Evolutionary conservation across 2,329 filamentous ascomycete genomes (phyloP).

Genomic region (Dactylella cylindrospora): DNA sequence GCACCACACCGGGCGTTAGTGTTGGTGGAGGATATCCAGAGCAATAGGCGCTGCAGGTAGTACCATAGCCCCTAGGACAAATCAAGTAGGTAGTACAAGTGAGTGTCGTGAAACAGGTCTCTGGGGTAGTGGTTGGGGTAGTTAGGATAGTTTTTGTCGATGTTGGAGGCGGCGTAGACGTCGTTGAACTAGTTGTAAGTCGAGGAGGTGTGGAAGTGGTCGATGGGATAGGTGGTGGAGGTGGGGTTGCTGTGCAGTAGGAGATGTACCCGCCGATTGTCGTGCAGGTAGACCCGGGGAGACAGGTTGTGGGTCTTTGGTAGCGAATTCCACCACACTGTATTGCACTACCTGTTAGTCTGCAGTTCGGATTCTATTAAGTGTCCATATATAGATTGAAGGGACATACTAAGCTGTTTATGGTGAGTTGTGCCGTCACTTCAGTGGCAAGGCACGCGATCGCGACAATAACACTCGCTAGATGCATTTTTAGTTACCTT

Average conservation of each 20-base stretch:
- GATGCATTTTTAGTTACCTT: too few relatives aligned
- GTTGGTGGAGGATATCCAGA: conserved; percentile 12
- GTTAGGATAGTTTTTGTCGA: not conserved
- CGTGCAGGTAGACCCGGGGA: conserved; percentile 12
- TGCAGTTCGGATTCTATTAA: too few relatives aligned
- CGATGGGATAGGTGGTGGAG: too few relatives aligned
- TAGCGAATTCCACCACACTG: conserved; percentile 21
- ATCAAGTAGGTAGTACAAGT: conserved; percentile 21
- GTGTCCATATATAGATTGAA: too few relatives aligned
- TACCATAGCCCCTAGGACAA: conserved; percentile 9
- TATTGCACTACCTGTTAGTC: too few relatives aligned
- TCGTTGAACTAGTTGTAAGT: too few relatives aligned
- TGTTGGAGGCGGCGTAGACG: not conserved
- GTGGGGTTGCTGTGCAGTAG: too few relatives aligned
- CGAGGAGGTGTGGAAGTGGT: too few relatives aligned
- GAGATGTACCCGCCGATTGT: conserved; percentile 6
- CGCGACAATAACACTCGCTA: too few relatives aligned
- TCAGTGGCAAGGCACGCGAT: too few relatives aligned
- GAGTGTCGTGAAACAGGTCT: conserved; percentile 7
- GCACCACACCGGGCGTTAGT: conserved; percentile 5
- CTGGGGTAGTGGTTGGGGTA: not conserved
- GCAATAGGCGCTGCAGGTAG: conserved; percentile 16
- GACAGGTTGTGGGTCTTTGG: conserved; percentile 17
- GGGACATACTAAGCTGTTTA: too few relatives aligned
- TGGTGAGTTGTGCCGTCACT: too few relatives aligned